A percentile compares a stretch with the other conserved stretches of the same genome.
phyloP scores from a whole-genome alignment of 73 alveolate species.

The Tetrahymena thermophila region DNA sequence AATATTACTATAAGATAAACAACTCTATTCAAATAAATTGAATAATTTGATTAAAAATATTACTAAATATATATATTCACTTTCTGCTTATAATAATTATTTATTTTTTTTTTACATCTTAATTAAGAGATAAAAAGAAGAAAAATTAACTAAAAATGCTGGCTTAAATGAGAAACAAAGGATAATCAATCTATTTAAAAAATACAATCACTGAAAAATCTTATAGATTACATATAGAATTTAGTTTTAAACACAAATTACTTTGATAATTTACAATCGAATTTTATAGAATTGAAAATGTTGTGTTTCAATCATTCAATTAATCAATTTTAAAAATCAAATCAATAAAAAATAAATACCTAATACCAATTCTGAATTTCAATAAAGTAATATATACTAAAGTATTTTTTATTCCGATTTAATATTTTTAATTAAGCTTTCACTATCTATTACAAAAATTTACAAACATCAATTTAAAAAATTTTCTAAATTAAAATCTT shows the following conservation, averaged over 20 bases:
- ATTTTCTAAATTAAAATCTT: neutral
- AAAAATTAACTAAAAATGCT: neutral
- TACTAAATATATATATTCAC: neutral
- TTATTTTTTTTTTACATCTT: neutral
- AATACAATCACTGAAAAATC: neutral
- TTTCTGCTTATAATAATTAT: neutral
- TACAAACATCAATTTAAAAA: neutral
- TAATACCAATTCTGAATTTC: neutral
- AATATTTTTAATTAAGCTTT: neutral
- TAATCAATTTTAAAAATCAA: too few species aligned
- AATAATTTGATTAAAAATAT: neutral
- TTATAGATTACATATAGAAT: neutral
- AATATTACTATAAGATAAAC: neutral
- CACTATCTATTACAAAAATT: neutral
- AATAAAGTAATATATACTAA: too few species aligned
- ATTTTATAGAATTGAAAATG: neutral
- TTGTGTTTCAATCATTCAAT: neutral
- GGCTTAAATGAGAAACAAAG: neutral
- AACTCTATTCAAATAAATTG: neutral
- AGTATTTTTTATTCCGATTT: neutral
- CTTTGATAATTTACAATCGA: neutral
- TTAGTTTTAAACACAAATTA: neutral
- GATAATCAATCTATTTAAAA: too few species aligned
- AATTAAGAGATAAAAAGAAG: neutral
- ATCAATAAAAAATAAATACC: neutral